phyloP scores from a whole-genome alignment of 2,329 filamentous ascomycete species.

The Chaetomium sp. region DNA sequence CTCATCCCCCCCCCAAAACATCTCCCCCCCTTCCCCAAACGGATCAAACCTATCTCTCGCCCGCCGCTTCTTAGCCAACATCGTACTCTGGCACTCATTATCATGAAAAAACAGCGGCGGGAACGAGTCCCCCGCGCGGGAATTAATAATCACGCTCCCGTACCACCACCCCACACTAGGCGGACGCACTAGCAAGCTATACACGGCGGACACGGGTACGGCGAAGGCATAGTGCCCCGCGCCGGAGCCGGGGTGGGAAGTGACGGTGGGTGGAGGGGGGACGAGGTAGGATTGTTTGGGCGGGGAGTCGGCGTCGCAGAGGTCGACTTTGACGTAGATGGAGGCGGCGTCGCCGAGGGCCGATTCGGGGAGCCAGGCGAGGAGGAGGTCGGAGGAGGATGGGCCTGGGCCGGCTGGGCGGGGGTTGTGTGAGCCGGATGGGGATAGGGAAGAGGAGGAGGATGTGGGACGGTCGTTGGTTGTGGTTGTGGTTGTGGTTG shows the following conservation, averaged over 20 bases:
- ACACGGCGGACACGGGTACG: slow-evolving; percentile 82
- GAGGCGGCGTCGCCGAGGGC: slow-evolving; percentile 78
- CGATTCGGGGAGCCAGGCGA: slow-evolving; percentile 90
- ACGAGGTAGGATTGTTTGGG: slow-evolving; percentile 87
- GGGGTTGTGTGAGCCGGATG: too few species aligned
- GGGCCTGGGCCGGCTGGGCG: slow-evolving; percentile 25
- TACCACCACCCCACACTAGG: slow-evolving; percentile 98
- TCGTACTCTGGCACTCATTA: slow-evolving; percentile 91
- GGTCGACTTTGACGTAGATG: slow-evolving; percentile 93
- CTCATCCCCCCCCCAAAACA: slow-evolving; percentile 98
- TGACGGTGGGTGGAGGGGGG: slow-evolving; percentile 81
- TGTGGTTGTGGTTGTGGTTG: neutral
- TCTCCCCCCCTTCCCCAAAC: slow-evolving; percentile 73
- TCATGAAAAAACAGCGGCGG: slow-evolving; percentile 97
- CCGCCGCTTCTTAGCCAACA: slow-evolving; percentile 83
- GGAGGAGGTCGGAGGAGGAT: slow-evolving; percentile 65
- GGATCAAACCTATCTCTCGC: slow-evolving; percentile 83
- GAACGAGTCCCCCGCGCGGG: slow-evolving; percentile 82
- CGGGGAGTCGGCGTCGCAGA: slow-evolving; percentile 71
- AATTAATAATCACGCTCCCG: slow-evolving; percentile 90
- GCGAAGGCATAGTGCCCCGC: slow-evolving; percentile 84
- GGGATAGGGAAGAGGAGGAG: slow-evolving; percentile 30
- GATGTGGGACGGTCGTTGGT: slow-evolving; percentile 26
- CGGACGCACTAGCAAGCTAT: slow-evolving; percentile 81
- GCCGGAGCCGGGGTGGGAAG: slow-evolving; percentile 60